Evolutionary conservation across 73 alveolate genomes (phyloP), one percentile per base, ranked within the genome.

Genomic region (Urostyla sp.): DNA sequence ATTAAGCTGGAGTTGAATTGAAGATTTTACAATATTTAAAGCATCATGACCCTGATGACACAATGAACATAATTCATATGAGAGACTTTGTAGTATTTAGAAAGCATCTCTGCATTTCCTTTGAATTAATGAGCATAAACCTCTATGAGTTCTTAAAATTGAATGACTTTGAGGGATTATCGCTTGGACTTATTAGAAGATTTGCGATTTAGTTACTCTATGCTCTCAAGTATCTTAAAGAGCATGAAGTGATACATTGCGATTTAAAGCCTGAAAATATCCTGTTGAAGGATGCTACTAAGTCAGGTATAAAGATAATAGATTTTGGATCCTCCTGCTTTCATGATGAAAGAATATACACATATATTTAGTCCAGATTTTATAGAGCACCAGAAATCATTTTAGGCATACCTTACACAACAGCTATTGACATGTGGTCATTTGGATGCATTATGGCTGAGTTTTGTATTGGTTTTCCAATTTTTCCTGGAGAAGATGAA

Each of bases 351-450:
- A 79, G 76, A 36, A 73, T 85, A 28, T 90, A 76, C 66, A 50
- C 85, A 26, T 90, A 90, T 31, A 78, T 78, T 10, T 34, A 78
- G 50, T 63, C 84, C 18, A 11, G 89, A 32, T 78, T 78, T 26
- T 78, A 78, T 54, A 61, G 89, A 63, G 89, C 89, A 2, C 89
- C 89, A 13, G 81, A 76, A 27, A 73, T 73, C 50, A 73, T 73
- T 34, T 92, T 96, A 44, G 99, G 99, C 10, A 84, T 95, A 50
- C 93, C 94, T 23, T 96, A 96, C 79, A 93, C 97, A 20, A 85
- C 91, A 24, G 86, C 92, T 15, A 96, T 94, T 35, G 99, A 96
- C 88, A 96, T 96, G 94, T 96, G 99, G 98, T 90, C 98, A 54
- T 92, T 94, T 63, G 99, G 95, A 18, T 96, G 99, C 72, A 69